Evolutionary conservation across 129 eudicot genomes (phyloP).

Genomic region (Flaveria sonorensis): DNA sequence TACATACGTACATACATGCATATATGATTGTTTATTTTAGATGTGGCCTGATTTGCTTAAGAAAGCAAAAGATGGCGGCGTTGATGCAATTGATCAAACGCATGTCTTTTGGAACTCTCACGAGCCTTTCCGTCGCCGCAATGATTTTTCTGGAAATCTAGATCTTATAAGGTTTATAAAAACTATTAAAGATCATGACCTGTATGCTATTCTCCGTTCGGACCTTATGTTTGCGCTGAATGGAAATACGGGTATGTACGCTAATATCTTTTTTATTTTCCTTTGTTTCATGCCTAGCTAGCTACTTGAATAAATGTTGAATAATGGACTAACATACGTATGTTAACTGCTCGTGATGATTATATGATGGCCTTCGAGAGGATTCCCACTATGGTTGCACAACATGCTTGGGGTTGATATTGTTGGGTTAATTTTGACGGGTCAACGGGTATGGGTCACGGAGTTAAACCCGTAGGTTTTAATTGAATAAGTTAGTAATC

Average conservation of each 20-base stretch:
- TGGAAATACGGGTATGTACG: constrained; percentile 72
- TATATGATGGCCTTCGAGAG: constrained; percentile 29
- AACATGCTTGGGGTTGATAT: constrained; percentile 56
- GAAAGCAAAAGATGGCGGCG: constrained; percentile 67
- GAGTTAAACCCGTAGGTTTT: no score
- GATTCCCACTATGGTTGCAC: constrained; percentile 78
- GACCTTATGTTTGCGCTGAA: constrained; percentile 84
- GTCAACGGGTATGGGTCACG: no score
- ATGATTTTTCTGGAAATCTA: constrained; percentile 55
- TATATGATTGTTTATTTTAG: constrained; percentile 23
- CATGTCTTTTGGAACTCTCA: constrained; percentile 78
- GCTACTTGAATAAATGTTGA: no score
- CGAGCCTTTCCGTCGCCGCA: constrained; percentile 59
- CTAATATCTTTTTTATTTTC: neutral
- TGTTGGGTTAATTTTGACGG: no score
- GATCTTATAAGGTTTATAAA: constrained; percentile 71
- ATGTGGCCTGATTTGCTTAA: constrained; percentile 82
- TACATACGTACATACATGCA: no score
- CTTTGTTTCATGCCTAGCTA: no score
- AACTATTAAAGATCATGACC: constrained; percentile 50
- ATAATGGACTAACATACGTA: neutral
- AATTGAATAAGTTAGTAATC: no score
- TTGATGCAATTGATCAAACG: constrained; percentile 63
- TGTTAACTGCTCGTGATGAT: no score
- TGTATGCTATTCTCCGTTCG: constrained; percentile 64